Conservation (phyloP, 2,329 filamentous ascomycete species). For the Raffaelea albimanens region DNA sequence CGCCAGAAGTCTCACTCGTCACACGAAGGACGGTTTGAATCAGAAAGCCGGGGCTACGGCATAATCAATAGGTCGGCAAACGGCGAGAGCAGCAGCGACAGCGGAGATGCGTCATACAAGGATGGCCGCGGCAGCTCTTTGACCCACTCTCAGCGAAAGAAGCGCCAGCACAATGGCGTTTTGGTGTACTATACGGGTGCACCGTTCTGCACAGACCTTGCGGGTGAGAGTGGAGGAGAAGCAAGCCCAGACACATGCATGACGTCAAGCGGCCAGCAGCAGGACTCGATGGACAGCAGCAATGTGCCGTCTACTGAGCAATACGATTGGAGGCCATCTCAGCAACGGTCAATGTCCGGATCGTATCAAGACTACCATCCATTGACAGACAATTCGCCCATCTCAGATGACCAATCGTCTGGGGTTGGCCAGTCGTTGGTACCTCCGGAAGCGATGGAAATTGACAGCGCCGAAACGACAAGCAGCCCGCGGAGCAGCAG, state of each 20-base stretch:
- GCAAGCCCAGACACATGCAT: conserved; percentile 37
- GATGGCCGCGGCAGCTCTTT: conserved; percentile 39
- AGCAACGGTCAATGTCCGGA: too few relatives aligned
- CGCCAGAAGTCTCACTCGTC: too few relatives aligned
- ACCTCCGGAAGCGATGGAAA: too few relatives aligned
- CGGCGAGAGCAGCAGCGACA: conserved; percentile 28
- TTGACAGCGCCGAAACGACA: conserved; percentile 1
- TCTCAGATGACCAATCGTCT: too few relatives aligned
- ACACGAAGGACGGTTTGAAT: too few relatives aligned
- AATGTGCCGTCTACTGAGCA: not conserved
- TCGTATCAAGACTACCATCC: too few relatives aligned
- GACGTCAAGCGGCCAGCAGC: conserved; percentile 33
- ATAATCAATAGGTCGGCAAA: not conserved
- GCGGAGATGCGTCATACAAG: conserved; percentile 33
- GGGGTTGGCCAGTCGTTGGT: too few relatives aligned
- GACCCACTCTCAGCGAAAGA: conserved; percentile 36
- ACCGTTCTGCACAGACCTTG: conserved; percentile 72
- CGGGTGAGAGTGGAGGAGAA: conserved; percentile 46
- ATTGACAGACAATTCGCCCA: too few relatives aligned
- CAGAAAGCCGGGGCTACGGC: not conserved
- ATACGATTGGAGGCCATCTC: too few relatives aligned
- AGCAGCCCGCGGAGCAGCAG: conserved; percentile 5
- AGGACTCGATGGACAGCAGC: conserved; percentile 15
- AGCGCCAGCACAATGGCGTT: conserved; percentile 56
- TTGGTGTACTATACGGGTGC: conserved; percentile 79